These are phyloP conservation scores for Aspergillus indologenus DNA, from an alignment of 495 filamentous ascomycete species.

Conservation along the genomic window DNA sequence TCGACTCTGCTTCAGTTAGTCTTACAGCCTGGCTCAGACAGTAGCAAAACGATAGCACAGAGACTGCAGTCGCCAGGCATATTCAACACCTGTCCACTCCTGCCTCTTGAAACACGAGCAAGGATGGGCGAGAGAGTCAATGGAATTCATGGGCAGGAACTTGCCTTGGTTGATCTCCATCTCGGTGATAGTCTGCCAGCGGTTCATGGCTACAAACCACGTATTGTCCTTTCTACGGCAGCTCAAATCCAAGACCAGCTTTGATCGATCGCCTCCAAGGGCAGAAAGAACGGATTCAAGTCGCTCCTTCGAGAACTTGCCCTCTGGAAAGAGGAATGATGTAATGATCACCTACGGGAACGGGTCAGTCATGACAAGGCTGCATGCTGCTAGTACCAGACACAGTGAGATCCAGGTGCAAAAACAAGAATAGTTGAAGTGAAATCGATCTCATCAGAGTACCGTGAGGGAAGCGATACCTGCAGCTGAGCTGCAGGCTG, in stretches of 20 bases:
- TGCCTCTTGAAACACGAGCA: neutral
- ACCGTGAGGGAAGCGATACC: neutral
- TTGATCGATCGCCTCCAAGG: slow-evolving; percentile 68
- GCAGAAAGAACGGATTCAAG: slow-evolving; percentile 67
- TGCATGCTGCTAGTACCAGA: neutral
- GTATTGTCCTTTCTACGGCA: slow-evolving; percentile 70
- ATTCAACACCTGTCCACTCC: neutral
- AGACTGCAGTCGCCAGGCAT: neutral
- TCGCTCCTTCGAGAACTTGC: slow-evolving; percentile 69
- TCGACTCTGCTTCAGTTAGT: slow-evolving; percentile 58
- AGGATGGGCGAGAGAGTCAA: neutral
- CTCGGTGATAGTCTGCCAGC: slow-evolving; percentile 96
- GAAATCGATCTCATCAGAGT: too few relatives aligned
- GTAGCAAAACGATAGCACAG: neutral
- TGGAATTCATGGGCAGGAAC: slow-evolving; percentile 7
- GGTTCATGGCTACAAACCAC: slow-evolving; percentile 97
- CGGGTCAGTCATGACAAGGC: slow-evolving; percentile 4
- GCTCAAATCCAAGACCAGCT: slow-evolving; percentile 91
- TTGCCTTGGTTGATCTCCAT: slow-evolving; percentile 85
- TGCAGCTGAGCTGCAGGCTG: neutral
- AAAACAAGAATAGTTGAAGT: too few relatives aligned
- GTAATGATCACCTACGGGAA: slow-evolving; percentile 80
- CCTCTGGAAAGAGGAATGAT: slow-evolving; percentile 79
- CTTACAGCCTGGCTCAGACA: neutral
- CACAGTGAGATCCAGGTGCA: neutral